Evolutionary conservation across 2,329 filamentous ascomycete genomes (phyloP).

Genomic region (Botrytis pseudocinerea): DNA sequence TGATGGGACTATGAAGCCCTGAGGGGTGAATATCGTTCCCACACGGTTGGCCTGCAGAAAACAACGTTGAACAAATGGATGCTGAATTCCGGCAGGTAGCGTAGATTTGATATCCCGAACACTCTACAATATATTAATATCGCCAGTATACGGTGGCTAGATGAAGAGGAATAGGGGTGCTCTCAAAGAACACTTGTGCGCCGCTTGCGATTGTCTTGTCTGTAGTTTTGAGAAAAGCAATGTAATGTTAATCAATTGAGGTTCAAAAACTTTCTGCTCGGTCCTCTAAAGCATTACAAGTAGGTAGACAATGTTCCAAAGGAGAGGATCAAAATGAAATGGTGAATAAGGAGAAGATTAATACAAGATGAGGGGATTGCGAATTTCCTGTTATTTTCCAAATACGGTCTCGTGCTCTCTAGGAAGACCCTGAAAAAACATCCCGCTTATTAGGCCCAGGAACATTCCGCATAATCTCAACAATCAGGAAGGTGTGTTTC

Average conservation of each 20-base stretch:
- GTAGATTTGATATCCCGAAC: not conserved
- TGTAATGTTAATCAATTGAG: not conserved
- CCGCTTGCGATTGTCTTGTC: not conserved
- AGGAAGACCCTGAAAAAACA: conserved; percentile 8
- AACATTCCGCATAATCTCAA: conserved; percentile 18
- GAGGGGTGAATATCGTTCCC: not conserved
- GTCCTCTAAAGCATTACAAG: not conserved
- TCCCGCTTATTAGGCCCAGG: conserved; percentile 8
- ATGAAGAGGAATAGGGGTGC: not conserved
- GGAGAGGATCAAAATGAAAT: not conserved
- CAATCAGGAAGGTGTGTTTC: not conserved
- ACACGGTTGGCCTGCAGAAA: not conserved
- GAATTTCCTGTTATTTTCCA: conserved; percentile 10
- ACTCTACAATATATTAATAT: not conserved
- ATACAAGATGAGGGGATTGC: not conserved
- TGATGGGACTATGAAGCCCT: not conserved
- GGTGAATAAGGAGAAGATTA: not conserved
- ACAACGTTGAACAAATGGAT: not conserved
- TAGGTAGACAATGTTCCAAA: not conserved
- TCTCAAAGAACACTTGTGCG: not conserved
- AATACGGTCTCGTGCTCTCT: conserved; percentile 5
- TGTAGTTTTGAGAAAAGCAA: not conserved
- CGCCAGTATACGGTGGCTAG: not conserved
- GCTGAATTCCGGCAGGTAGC: not conserved
- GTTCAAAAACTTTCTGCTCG: not conserved